Percentiles rank a stretch among this genome's conserved stretches.
Conservation (phyloP, 2,329 filamentous ascomycete genomes). For the Trichophyton benhamiae region DNA sequence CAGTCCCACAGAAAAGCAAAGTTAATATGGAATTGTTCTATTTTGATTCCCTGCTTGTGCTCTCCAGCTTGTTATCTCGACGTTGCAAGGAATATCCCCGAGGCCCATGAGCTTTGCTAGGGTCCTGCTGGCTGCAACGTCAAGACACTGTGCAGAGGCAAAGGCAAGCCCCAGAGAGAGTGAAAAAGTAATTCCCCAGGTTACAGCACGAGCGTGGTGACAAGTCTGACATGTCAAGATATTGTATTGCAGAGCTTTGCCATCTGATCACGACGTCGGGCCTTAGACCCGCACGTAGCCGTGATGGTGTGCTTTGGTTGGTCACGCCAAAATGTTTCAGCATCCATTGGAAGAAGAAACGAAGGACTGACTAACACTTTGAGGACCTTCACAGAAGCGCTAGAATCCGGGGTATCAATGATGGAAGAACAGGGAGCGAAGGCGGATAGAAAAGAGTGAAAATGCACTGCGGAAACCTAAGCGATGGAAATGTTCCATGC, state of each 20-base stretch:
- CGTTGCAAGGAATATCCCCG: neutral
- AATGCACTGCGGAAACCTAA: neutral
- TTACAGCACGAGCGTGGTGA: neutral
- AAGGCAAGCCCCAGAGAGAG: neutral
- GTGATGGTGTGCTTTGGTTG: neutral
- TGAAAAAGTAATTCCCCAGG: neutral
- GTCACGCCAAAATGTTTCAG: neutral
- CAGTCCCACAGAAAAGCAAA: neutral
- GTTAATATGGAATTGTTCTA: neutral
- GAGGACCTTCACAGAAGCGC: neutral
- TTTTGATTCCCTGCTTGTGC: neutral
- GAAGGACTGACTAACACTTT: neutral
- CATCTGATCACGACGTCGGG: neutral
- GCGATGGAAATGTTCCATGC: slow-evolving; percentile 1
- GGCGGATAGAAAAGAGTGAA: neutral
- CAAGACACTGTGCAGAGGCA: neutral
- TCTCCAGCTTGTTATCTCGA: neutral
- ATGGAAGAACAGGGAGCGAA: neutral
- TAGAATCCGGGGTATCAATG: neutral
- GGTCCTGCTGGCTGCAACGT: neutral
- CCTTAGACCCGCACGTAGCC: neutral
- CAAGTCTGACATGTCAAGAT: neutral
- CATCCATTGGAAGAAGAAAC: neutral
- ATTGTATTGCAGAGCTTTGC: neutral
- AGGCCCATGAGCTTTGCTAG: neutral